Percentiles rank a stretch among this genome's conserved stretches.
Conservation (phyloP, 2,329 filamentous ascomycete genomes). For the Acarospora socialis region DNA sequence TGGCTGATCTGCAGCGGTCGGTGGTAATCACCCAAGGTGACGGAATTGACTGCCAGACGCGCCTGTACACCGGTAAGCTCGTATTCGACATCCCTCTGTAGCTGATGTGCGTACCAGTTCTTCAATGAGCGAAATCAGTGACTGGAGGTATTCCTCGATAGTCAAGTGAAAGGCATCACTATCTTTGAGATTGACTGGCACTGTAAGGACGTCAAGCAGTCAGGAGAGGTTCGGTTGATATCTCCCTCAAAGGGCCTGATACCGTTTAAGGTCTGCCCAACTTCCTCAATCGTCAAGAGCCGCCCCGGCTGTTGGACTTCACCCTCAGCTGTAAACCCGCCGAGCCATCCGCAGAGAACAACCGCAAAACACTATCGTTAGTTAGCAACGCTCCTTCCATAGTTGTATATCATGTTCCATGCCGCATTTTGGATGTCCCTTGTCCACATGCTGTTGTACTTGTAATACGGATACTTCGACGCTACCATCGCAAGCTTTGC, state of each 20-base stretch:
- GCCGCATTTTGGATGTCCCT: conserved; percentile 68
- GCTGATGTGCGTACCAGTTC: conserved; percentile 47
- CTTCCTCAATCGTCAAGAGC: conserved; percentile 78
- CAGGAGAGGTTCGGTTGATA: conserved; percentile 2
- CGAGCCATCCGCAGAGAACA: conserved; percentile 60
- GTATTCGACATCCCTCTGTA: conserved; percentile 1
- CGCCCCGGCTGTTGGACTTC: conserved; percentile 43
- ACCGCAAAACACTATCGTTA: conserved; percentile 39
- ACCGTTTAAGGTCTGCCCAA: conserved; percentile 66
- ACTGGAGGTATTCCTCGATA: conserved; percentile 91
- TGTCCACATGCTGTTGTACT: conserved; percentile 84
- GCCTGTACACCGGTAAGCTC: conserved; percentile 29
- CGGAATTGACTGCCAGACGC: conserved; percentile 83
- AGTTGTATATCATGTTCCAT: conserved; percentile 30
- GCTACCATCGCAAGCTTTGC: conserved; percentile 56
- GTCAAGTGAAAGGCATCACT: conserved; percentile 85
- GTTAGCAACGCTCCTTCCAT: conserved; percentile 1
- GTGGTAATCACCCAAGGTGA: conserved; percentile 77
- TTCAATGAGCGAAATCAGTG: conserved; percentile 73
- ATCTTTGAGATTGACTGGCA: conserved; percentile 83
- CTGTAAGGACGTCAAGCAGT: conserved; percentile 29
- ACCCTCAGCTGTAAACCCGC: conserved; percentile 46
- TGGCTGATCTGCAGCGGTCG: conserved; percentile 76
- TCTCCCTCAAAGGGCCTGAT: conserved; percentile 10
- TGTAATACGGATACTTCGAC: conserved; percentile 89